Evolutionary conservation across 495 filamentous ascomycete species (phyloP).

Genomic region (Neurospora tetrasperma): DNA sequence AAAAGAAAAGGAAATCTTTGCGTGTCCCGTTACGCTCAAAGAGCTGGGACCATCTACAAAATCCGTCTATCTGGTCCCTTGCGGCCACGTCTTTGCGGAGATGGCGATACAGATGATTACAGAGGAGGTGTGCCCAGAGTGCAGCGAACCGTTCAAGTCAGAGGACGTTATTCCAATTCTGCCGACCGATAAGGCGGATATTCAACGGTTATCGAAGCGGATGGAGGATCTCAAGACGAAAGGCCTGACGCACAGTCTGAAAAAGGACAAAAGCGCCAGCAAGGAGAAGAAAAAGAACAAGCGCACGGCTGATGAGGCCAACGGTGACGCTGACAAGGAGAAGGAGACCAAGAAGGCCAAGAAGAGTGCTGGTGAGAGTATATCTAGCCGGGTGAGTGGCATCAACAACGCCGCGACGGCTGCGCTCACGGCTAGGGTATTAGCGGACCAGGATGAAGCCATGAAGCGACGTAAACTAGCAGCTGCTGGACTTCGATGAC

Average conservation of each 20-base stretch:
- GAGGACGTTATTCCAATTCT: conserved; percentile 81
- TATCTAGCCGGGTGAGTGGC: conserved; percentile 33
- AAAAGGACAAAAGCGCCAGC: conserved; percentile 79
- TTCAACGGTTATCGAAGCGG: conserved; percentile 55
- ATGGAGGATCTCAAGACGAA: conserved; percentile 53
- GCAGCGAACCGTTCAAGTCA: conserved; percentile 58
- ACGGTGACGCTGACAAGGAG: conserved; percentile 13
- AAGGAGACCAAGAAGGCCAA: conserved; percentile 15
- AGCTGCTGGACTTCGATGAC: conserved; percentile 2
- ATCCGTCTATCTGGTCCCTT: conserved; percentile 85
- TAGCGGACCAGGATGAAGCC: conserved; percentile 73
- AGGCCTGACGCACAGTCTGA: conserved; percentile 77
- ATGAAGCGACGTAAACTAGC: conserved; percentile 69
- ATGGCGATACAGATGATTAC: conserved; percentile 68
- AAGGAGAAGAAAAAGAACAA: conserved; percentile 33
- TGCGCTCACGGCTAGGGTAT: conserved; percentile 68
- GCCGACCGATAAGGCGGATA: conserved; percentile 57
- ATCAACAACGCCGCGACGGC: conserved; percentile 87
- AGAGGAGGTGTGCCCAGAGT: conserved; percentile 45
- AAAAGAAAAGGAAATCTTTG: conserved; percentile 46
- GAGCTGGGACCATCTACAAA: conserved; percentile 69
- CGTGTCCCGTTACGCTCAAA: conserved; percentile 84
- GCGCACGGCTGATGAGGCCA: conserved; percentile 36
- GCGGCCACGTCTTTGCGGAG: conserved; percentile 89
- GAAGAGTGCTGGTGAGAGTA: conserved; percentile 4